Evolutionary conservation across 129 eudicot genomes (phyloP), one percentile per base, ranked within the genome.

Genomic region (Artemisia argyi): DNA sequence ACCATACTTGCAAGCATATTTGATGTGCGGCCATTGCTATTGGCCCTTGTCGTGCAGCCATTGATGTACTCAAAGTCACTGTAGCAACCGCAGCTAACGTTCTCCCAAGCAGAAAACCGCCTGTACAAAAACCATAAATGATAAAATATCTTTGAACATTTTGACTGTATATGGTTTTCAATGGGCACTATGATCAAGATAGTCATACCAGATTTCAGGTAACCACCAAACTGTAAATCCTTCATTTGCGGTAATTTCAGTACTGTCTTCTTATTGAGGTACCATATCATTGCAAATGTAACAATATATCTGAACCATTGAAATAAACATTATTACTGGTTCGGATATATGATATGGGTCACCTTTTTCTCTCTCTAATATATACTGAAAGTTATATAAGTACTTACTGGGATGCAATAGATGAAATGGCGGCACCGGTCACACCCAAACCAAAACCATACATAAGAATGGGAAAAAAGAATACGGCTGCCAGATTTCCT

Each of bases 11-110:
- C 80, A 91, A 82, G 78, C 94, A 87, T 68, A 91, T 87, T 65
- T 91, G 97, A 82, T 87, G 92, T 22, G 91, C 97, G 66, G 97
- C 97, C 97, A 91, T 91, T 66, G 88, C 78, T 2, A 83, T 63
- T 19, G 97, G 80, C 55, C 97, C 97, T 69, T 73, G 84, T 48
- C 97, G 83, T 20, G 97, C 97, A 57, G 97, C 97, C 97, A 91
- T 83, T 74, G 97, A 91, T 35, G 97, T 86, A 59, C 95, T 81
- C 62, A 91, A 83, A 14, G 95, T 91, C 20, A 91, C 84, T 0
- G 95, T 87, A 72, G 87, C 79, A 32, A 89, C 92, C 35, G 90
- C 97, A 48, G 97, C 97, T 52, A 91, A 79, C 7, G 90, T 89
- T 76, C 97, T 87, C 66, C 86, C 90, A 18, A 91, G 97, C 47